A percentile compares a stretch with the other conserved stretches of the same genome.
Evolutionary conservation across 768 basidiomycete species (phyloP).

Genomic region (Mrakia hoshinonis): DNA sequence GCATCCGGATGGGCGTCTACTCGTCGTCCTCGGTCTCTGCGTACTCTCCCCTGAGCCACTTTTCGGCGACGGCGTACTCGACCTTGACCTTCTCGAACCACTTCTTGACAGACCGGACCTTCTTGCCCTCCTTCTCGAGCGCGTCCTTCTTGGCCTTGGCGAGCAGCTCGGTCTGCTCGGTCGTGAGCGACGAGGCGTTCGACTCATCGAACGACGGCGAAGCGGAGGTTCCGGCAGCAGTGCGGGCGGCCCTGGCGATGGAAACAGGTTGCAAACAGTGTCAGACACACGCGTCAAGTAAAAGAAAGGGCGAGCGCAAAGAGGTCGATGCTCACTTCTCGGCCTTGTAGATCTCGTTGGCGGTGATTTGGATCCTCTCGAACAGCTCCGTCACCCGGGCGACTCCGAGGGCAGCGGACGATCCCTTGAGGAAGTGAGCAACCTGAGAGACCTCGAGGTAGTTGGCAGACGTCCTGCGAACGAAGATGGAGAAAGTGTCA

Average conservation of each 20-base stretch:
- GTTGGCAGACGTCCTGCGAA: slow-evolving; percentile 46
- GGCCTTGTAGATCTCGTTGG: slow-evolving; percentile 25
- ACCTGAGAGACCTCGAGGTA: slow-evolving; percentile 58
- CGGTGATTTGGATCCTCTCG: slow-evolving; percentile 26
- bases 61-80: slow-evolving; percentile 27
- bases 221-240: background rate
- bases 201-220: slow-evolving; percentile 22
- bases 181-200: background rate
- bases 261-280: background rate
- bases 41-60: slow-evolving; percentile 28
- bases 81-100: slow-evolving; percentile 23
- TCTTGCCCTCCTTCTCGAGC: background rate
- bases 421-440: slow-evolving; percentile 96
- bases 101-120: slow-evolving; percentile 17
- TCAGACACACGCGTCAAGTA: background rate
- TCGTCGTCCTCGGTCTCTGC: slow-evolving; percentile 25
- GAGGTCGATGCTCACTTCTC: slow-evolving; percentile 10
- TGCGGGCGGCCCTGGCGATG: background rate
- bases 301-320: background rate
- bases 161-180: slow-evolving; percentile 10
- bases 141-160: slow-evolving; percentile 15
- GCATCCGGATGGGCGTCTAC: background rate
- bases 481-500: background rate
- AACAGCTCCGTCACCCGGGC: slow-evolving; percentile 48
- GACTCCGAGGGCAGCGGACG: slow-evolving; percentile 86